Base-by-base conservation (phyloP, 805 yeast genomes). In the Lachancea lanzarotensis region DNA sequence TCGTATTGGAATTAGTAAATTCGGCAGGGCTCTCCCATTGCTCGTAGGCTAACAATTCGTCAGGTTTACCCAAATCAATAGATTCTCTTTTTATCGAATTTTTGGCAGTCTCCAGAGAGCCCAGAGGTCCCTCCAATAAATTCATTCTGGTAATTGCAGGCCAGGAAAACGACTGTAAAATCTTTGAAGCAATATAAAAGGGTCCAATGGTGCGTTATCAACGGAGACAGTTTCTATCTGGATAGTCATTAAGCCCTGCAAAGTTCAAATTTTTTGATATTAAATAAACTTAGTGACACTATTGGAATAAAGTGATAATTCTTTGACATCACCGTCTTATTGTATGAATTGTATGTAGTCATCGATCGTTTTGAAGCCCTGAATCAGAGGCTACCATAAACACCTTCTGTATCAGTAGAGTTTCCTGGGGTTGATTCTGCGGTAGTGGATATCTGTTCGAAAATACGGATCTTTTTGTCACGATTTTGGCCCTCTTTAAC, bases 401-500 rank as follows among this genome's bases (percentile, higher is more conserved):
- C 26, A n/a, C 11, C 26, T 2, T 17, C 15, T 11, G 13, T 13
- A n/a, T 35, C 39, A 13, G 19, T 18, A 10, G 38, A 17, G 15
- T 27, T 18, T 12, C 27, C 44, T 13, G 25, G 37, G 5, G 35
- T 5, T 11, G 16, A 3, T 5, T 33, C 37, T 12, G 18, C 30
- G 16, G 45, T 26, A 12, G 10, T 26, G 9, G 26, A 29, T 2
- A 37, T 10, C 16, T 31, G 37, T 31, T 38, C 35, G 9, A 43
- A 13, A 13, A 15, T 35, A 19, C 35, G 35, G 20, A 46, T 46
- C 42, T 29, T 32, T 15, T 42, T 37, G 13, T 40, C 40, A n/a
- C 49, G 35, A 29, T 20, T 34, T 13, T 46, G 40, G 31, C 46
- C 34, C 17, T 46, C 40, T n/a, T 26, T 31, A 13, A 17, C 27